A percentile compares a stretch with the other conserved stretches of the same genome.
Conservation (phyloP, 169 alveolate genomes). For the Cryptosporidium xiaoi region DNA sequence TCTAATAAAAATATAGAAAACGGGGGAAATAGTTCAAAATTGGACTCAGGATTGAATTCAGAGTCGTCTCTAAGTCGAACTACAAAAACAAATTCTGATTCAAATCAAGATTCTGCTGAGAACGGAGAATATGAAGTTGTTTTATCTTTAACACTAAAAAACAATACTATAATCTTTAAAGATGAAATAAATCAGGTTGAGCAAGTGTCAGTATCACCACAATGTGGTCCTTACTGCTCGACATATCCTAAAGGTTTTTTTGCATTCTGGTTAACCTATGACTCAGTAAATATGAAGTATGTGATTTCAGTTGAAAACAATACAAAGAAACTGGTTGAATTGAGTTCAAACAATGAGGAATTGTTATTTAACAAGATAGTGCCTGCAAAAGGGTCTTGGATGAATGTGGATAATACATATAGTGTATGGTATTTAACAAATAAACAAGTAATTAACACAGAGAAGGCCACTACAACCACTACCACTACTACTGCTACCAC, state of each 20-base stretch:
- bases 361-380: slow-evolving; percentile 1
- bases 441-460: background rate
- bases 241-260: slow-evolving; percentile 67
- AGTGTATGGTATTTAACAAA: slow-evolving; percentile 46
- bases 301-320: slow-evolving; percentile 45
- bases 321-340: slow-evolving; percentile 25
- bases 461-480: slow-evolving; percentile 1
- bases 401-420: background rate
- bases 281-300: slow-evolving; percentile 12
- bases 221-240: slow-evolving; percentile 73
- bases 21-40: too few relatives aligned
- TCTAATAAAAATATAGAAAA: too few relatives aligned
- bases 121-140: slow-evolving; percentile 1
- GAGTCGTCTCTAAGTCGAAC: too few relatives aligned
- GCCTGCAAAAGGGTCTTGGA: background rate
- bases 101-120: background rate
- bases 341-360: background rate
- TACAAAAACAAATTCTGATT: too few relatives aligned
- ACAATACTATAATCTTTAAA: background rate
- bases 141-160: background rate
- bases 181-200: background rate
- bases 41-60: too few relatives aligned
- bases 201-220: slow-evolving; percentile 18
- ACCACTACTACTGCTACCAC: slow-evolving; percentile 25
- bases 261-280: slow-evolving; percentile 63